Percentiles rank a stretch among this genome's conserved stretches.
Conservation (phyloP, 2,329 filamentous ascomycete species). For the Teratosphaeria gauchensis region DNA sequence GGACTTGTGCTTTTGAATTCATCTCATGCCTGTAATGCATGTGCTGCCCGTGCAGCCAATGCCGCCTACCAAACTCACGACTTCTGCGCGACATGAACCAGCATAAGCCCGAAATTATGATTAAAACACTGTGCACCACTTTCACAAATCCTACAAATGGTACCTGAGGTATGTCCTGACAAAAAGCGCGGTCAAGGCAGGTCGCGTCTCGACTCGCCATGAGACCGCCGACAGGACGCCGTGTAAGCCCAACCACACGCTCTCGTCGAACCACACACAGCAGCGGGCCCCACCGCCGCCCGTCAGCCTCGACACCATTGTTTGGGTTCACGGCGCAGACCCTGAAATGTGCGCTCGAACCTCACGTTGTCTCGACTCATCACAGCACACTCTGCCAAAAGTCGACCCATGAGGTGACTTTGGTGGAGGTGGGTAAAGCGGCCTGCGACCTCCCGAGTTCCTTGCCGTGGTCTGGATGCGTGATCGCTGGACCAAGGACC, state of each 20-base stretch:
- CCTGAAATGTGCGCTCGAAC: not conserved
- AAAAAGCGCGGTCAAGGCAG: not conserved
- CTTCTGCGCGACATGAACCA: not conserved
- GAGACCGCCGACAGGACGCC: not conserved
- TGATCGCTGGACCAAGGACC: not conserved
- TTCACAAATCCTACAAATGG: not conserved
- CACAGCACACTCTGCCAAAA: not conserved
- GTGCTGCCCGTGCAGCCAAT: not conserved
- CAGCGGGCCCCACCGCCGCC: not conserved
- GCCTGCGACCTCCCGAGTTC: not conserved
- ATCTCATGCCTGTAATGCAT: not conserved
- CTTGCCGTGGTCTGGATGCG: not conserved
- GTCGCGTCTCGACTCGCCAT: not conserved
- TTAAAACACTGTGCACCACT: not conserved
- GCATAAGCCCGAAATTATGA: not conserved
- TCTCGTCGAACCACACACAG: not conserved
- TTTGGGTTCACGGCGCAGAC: not conserved
- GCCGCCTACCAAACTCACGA: not conserved
- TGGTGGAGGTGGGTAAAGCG: not conserved
- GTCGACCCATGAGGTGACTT: not conserved
- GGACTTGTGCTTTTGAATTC: not conserved
- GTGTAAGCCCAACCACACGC: not conserved
- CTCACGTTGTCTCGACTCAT: not conserved
- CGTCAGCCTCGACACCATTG: not conserved
- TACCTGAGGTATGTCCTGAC: not conserved